Percentiles rank a stretch among this genome's conserved stretches.
Evolutionary conservation across 345 rosid genomes (phyloP).

Genomic region (Citrus inodora): DNA sequence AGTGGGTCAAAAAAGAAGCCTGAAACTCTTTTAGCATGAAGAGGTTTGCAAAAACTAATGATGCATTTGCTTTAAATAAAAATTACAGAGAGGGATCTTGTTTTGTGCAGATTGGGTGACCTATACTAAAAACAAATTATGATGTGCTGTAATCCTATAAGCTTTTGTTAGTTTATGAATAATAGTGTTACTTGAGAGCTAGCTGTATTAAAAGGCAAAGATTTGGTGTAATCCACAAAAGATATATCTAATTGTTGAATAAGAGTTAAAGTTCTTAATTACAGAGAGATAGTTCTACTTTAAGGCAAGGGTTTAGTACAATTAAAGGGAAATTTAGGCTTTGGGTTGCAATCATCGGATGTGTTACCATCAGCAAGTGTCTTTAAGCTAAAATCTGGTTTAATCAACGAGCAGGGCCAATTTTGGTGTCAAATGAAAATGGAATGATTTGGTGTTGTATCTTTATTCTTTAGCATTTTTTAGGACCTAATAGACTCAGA

Average conservation of each 20-base stretch:
- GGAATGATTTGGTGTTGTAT: slow-evolving; percentile 1
- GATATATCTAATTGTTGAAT: slow-evolving; percentile 17
- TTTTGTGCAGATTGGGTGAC: neutral
- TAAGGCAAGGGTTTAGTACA: slow-evolving; percentile 26
- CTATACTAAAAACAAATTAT: neutral
- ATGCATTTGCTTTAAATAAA: slow-evolving; percentile 8
- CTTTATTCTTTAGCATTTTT: too few relatives aligned
- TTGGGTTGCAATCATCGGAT: slow-evolving; percentile 26
- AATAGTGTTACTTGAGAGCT: slow-evolving; percentile 13
- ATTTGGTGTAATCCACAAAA: slow-evolving; percentile 36
- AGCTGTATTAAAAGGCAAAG: slow-evolving; percentile 25
- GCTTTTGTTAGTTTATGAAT: slow-evolving; percentile 20
- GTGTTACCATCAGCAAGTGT: slow-evolving; percentile 16
- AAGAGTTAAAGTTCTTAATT: neutral
- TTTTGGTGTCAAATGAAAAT: slow-evolving; percentile 11
- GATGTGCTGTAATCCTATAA: slow-evolving; percentile 11
- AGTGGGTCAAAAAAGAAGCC: slow-evolving; percentile 19
- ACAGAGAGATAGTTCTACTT: slow-evolving; percentile 22
- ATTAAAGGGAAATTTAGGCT: slow-evolving; percentile 15
- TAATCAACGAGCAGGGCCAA: slow-evolving; percentile 4
- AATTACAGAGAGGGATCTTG: neutral
- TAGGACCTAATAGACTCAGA: too few relatives aligned
- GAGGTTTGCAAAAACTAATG: slow-evolving; percentile 9
- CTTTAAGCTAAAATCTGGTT: slow-evolving; percentile 8
- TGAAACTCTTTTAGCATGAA: slow-evolving; percentile 4